Percentiles rank a stretch among this genome's conserved stretches.
Conservation (phyloP, 768 basidiomycete species). For the Kwoniella sp. region DNA sequence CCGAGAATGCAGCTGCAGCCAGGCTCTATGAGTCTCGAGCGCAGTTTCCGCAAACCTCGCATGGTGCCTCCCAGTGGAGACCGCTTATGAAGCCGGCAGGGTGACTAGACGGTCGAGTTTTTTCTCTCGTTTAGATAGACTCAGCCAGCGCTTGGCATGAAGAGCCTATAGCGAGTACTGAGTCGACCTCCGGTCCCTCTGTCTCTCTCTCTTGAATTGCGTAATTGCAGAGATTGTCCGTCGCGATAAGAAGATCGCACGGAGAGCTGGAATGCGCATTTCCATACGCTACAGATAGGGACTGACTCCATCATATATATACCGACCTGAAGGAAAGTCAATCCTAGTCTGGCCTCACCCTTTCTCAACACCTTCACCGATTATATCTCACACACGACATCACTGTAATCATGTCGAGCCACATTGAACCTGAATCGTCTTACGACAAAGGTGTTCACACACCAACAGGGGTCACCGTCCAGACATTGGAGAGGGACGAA, state of each 20-base stretch:
- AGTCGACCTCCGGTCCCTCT: too few species aligned
- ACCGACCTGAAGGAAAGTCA: not conserved
- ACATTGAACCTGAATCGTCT: slow-evolving; percentile 23
- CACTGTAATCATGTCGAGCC: not conserved
- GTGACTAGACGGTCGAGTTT: too few species aligned
- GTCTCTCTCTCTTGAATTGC: not conserved
- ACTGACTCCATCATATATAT: not conserved
- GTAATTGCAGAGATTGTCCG: not conserved
- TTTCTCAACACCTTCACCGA: too few species aligned
- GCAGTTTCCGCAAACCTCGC: not conserved
- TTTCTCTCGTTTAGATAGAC: slow-evolving; percentile 1
- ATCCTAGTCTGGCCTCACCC: too few species aligned
- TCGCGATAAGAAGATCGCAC: not conserved
- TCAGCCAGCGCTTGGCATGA: not conserved
- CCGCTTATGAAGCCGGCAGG: too few species aligned
- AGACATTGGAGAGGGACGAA: slow-evolving; percentile 18
- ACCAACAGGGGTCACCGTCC: slow-evolving; percentile 7
- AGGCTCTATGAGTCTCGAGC: not conserved
- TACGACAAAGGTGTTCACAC: slow-evolving; percentile 9
- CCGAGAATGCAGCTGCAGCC: not conserved
- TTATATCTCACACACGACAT: too few species aligned
- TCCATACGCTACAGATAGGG: not conserved
- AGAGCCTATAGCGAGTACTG: too few species aligned
- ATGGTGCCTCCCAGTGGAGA: not conserved
- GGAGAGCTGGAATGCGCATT: not conserved